phyloP scores from a whole-genome alignment of 2,329 filamentous ascomycete genomes.

The Colletotrichum incanum region DNA sequence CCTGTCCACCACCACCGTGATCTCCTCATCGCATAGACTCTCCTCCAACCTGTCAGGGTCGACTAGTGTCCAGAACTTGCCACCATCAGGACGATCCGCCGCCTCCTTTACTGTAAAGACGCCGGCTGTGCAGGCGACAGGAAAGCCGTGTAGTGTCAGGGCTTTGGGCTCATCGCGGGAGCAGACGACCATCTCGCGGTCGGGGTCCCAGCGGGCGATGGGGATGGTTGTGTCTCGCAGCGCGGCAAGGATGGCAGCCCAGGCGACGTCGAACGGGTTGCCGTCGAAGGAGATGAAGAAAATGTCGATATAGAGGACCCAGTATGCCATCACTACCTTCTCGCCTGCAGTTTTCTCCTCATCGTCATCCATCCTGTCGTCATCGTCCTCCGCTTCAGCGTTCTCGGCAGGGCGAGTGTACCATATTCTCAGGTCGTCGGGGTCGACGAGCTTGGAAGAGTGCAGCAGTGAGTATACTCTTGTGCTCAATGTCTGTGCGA shows the following conservation, averaged over 20 bases:
- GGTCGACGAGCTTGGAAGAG: constrained; percentile 76
- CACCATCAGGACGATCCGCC: constrained; percentile 60
- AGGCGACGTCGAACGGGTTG: constrained; percentile 92
- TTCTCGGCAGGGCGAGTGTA: constrained; percentile 68
- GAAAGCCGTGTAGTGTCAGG: constrained; percentile 76
- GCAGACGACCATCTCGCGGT: constrained; percentile 85
- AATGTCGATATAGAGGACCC: constrained; percentile 96
- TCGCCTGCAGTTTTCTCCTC: constrained; percentile 47
- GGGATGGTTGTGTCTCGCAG: constrained; percentile 85
- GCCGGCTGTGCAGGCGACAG: constrained; percentile 83
- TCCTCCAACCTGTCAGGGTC: constrained; percentile 96
- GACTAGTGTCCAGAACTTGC: constrained; percentile 81
- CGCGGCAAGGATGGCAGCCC: constrained; percentile 87
- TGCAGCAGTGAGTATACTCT: constrained; percentile 84
- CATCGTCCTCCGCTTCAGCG: constrained; percentile 59
- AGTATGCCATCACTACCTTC: constrained; percentile 82
- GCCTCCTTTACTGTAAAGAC: constrained; percentile 80
- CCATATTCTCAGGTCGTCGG: constrained; percentile 81
- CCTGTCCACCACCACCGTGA: constrained; percentile 86
- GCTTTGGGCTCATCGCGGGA: constrained; percentile 69
- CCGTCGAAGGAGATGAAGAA: constrained; percentile 94
- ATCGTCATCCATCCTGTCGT: constrained; percentile 54
- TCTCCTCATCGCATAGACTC: constrained; percentile 83
- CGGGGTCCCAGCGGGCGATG: constrained; percentile 85
- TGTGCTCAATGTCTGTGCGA: constrained; percentile 89